Base-by-base conservation (phyloP, 371 early-diverging fungal species). In the Syncephalastrum contaminatum region DNA sequence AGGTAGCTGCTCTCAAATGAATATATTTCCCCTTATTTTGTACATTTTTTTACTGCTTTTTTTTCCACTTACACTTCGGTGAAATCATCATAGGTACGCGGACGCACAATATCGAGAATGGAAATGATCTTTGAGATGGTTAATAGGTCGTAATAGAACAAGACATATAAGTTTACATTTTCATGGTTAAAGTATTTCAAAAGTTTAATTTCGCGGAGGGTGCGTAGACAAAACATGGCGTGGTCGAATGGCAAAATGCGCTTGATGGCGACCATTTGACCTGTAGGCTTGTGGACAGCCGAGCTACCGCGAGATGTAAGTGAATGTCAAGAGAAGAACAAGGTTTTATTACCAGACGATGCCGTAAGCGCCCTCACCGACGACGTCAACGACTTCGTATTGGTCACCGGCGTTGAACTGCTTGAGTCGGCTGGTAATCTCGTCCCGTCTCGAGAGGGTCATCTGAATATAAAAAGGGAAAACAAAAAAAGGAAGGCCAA, bases 111-210 rank as follows among this genome's bases (percentile, higher is more conserved):
- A 68, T 95, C 95, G 46, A 93, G 79, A 60, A 95, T 88, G 36
- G 92, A 89, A 51, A 92, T 94, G 57, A 95, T 90, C 92, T 94
- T n/a, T n/a, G n/a, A n/a, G n/a, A n/a, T n/a, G n/a, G n/a, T n/a
- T n/a, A n/a, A n/a, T n/a, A n/a, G n/a, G n/a, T n/a, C n/a, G n/a
- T n/a, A n/a, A n/a, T n/a, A n/a, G n/a, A n/a, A n/a, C n/a, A n/a
- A n/a, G 48, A 15, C 14, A 21, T 8, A 27, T 36, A 21, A 13
- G 16, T 45, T 67, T 79, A 88, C 88, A 63, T 90, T 90, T 72
- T 88, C 88, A 68, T 89, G 91, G 69, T 92, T 88, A 53, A 94
- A 94, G 66, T 93, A 93, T 49, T 89, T 86, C 54, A 94, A 77
- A 12, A 95, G 70, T 64, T 95, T 95, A 66, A 95, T 88, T 77